Conservation (phyloP, 441 rosid genomes). For the Euphorbia schlechtendalii region DNA sequence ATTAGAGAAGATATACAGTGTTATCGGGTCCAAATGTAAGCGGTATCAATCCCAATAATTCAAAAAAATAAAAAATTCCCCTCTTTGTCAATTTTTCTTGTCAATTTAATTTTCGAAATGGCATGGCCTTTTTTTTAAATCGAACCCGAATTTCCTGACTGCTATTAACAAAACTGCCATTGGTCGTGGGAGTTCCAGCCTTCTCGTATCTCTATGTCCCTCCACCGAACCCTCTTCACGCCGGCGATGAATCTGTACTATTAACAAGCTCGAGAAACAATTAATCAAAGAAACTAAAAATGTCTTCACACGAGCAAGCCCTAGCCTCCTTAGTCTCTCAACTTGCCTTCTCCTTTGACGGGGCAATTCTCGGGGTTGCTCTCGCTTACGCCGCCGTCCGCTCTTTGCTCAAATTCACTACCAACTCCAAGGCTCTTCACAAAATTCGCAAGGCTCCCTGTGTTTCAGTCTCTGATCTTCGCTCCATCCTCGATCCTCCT, state of each 20-base stretch:
- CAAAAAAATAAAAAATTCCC: too few species aligned
- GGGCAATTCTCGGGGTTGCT: slow-evolving; percentile 66
- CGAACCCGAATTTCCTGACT: too few species aligned
- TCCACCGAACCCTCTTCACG: too few species aligned
- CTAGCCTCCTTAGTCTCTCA: slow-evolving; percentile 42
- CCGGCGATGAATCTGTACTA: neutral
- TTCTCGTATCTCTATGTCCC: too few species aligned
- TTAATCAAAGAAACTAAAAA: slow-evolving; percentile 8
- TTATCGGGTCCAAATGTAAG: too few species aligned
- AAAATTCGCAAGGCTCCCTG: slow-evolving; percentile 45
- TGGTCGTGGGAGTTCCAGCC: too few species aligned
- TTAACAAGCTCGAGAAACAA: neutral
- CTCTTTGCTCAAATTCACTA: slow-evolving; percentile 33
- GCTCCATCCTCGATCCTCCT: slow-evolving; percentile 38
- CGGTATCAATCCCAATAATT: too few species aligned
- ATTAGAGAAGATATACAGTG: too few species aligned
- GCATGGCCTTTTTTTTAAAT: too few species aligned
- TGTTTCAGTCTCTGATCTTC: slow-evolving; percentile 53
- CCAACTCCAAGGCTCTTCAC: slow-evolving; percentile 47
- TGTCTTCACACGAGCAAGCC: slow-evolving; percentile 67
- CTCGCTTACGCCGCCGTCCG: slow-evolving; percentile 61
- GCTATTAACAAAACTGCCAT: too few species aligned
- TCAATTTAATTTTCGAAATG: too few species aligned
- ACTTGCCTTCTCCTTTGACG: slow-evolving; percentile 72
- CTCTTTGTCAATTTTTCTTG: too few species aligned